Base-by-base conservation (phyloP, 179 eudicot species). In the Silene noctiflora region DNA sequence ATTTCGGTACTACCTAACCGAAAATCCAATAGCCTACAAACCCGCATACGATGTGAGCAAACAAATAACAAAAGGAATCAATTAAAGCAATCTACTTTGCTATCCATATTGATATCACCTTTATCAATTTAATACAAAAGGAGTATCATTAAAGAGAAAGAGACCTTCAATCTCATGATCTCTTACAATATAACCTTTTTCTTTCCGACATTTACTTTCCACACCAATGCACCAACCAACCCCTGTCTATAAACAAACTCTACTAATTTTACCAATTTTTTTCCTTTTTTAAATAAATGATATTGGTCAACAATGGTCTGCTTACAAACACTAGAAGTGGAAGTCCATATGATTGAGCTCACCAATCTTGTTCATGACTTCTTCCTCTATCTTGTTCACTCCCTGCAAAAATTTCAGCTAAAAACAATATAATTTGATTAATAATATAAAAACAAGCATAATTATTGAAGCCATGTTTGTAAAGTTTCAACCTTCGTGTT, bases 291-390 rank as follows among this genome's bases (percentile, higher is more conserved):
- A 58, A 19, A 59, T 4, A 1, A 4, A 58, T 10, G 16, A 21
- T 44, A 55, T 56, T 73, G 62, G 80, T 67, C 78, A 79, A 79
- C 44, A 56, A 73, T 73, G 77, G 67, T 72, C 76, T 58, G 80
- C 75, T 39, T 71, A 67, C 72, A 71, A 69, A 56, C 73, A 71
- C 76, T 59, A 58, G 81, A 82, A 78, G 85, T 82, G 80, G 80
- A 79, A 83, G 77, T 67, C 83, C 76, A 79, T 71, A 79, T 79
- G 82, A 69, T 63, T 79, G 76, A 81, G 77, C 74, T 55, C 6
- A 71, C 59, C 82, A 60, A 73, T 75, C 75, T 72, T 78, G 77
- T 66, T 69, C 74, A 61, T 64, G 65, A 75, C 81, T 75, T 82
- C 75, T 42, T 42, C 48, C n/a, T 74, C 21, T 31, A 12, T 39